Percentiles rank a stretch among this genome's conserved stretches.
These are phyloP conservation scores for Pezizomycotina sp. DNA, from an alignment of 2,329 filamentous ascomycete species.

Conservation along the genomic window DNA sequence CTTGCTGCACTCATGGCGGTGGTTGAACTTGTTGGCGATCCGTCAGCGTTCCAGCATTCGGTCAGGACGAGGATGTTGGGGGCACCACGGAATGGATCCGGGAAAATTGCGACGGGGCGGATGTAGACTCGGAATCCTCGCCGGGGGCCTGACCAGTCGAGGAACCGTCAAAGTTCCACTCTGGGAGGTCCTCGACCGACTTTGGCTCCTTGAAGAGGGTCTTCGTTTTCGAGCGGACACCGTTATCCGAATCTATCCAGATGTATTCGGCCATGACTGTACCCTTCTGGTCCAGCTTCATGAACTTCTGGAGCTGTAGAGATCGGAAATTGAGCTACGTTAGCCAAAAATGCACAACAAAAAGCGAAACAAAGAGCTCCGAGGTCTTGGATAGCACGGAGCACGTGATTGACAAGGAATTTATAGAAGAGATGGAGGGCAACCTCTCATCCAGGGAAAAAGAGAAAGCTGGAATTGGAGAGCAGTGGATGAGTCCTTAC, in stretches of 20 bases:
- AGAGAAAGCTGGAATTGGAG: no score
- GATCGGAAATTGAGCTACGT: constrained; percentile 13
- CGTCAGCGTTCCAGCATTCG: constrained; percentile 89
- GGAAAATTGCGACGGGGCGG: constrained; percentile 72
- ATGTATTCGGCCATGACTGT: constrained; percentile 86
- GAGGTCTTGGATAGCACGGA: no score
- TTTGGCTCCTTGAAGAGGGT: constrained; percentile 44
- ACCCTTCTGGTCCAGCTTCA: constrained; percentile 77
- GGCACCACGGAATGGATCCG: constrained; percentile 74
- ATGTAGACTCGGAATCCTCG: constrained; percentile 98
- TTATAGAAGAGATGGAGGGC: neutral
- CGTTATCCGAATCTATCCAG: constrained; percentile 77
- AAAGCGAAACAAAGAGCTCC: no score
- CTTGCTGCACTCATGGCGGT: constrained; percentile 76
- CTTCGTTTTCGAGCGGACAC: constrained; percentile 87
- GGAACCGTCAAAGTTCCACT: constrained; percentile 77
- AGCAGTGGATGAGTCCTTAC: no score
- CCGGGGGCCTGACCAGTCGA: constrained; percentile 84
- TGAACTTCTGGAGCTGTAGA: constrained; percentile 72
- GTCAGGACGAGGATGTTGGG: constrained; percentile 89
- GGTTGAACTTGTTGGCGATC: constrained; percentile 96
- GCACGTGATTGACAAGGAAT: no score
- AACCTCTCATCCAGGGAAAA: no score
- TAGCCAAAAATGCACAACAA: no score
- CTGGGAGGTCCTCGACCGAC: constrained; percentile 48